Conservation (phyloP, 164 flowering plant genomes). For the Euptelea pleiosperma region DNA sequence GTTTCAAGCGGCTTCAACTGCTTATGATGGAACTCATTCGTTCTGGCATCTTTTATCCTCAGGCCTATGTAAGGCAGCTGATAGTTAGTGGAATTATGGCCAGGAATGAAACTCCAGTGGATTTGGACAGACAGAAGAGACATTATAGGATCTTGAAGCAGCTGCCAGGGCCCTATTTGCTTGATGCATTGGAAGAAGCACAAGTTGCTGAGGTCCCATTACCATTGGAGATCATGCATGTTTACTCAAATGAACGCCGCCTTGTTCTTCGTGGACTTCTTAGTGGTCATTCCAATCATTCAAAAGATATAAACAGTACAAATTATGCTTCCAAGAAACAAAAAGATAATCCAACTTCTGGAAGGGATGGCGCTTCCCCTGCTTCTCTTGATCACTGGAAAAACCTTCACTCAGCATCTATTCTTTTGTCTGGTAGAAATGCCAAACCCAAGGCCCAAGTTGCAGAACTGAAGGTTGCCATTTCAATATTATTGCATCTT, state of each 20-base stretch:
- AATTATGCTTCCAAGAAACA: constrained; percentile 21
- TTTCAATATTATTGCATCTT: constrained; percentile 55
- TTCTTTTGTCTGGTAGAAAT: constrained; percentile 22
- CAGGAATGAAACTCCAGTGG: constrained; percentile 34
- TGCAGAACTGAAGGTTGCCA: constrained; percentile 67
- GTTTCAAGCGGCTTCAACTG: constrained; percentile 64
- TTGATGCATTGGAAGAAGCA: constrained; percentile 62
- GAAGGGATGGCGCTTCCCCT: constrained; percentile 29
- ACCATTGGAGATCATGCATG: constrained; percentile 44
- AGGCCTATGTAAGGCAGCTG: constrained; percentile 86
- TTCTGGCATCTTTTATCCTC: constrained; percentile 83
- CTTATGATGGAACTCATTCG: constrained; percentile 71
- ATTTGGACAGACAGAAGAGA: constrained; percentile 49
- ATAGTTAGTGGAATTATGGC: constrained; percentile 88
- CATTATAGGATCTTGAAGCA: constrained; percentile 77
- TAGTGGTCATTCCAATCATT: constrained; percentile 19
- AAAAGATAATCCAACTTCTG: constrained; percentile 25
- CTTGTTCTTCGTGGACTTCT: constrained; percentile 66
- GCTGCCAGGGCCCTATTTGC: constrained; percentile 59
- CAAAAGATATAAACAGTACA: constrained; percentile 12
- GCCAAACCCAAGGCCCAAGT: constrained; percentile 33
- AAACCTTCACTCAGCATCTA: constrained; percentile 24
- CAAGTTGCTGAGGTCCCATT: constrained; percentile 35
- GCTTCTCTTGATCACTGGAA: constrained; percentile 39
- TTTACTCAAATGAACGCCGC: constrained; percentile 85